Base-by-base conservation (phyloP, 495 filamentous ascomycete species). In the Aspergillus panamensis region DNA sequence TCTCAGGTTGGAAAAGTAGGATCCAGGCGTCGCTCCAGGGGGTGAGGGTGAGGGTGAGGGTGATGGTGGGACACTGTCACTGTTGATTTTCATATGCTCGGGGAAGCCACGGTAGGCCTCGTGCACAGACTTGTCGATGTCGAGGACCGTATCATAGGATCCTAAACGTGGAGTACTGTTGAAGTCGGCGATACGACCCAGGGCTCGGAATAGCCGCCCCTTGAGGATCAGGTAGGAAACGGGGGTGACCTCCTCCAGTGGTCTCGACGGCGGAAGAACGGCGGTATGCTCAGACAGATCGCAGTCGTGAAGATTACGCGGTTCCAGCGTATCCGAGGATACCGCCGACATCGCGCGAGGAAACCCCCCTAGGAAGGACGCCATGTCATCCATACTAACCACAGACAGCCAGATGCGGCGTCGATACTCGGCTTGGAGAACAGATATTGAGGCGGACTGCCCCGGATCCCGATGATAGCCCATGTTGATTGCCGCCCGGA, bases 391-490 rank as follows among this genome's bases (percentile, higher is more conserved):
- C 42, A 83, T 61, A 55, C 80, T 76, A 10, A 71, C 39, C 1
- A 82, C 73, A 4, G 76, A 61, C 56, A 77, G 67, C 83, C 83
- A 85, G 33, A 80, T 59, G 14, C 83, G 73, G 13, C 82, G 70
- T 16, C 83, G 70, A 68, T 84, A 82, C 63, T 86, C 82, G 6
- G 75, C 80, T 25, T 80, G 67, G 48, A 80, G 82, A 1, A 76
- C 71, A 0, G 78, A 69, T 19, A 86, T 76, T 21, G 64, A 62
- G 6, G 73, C 57, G 45, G 76, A 80, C 5, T 77, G 66, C 35
- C 77, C 71, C 6, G 78, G 66, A 50, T 82, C 76, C 31, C 77
- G 70, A 55, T 82, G 79, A 50, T 78, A 79, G 10, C 78, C 78
- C 73, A 77, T 74, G 44, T 68, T 69, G 60, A 76, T 66, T 5